Base-by-base conservation (phyloP, 1,284 basidiomycete genomes). In the Puccinia triticina region DNA sequence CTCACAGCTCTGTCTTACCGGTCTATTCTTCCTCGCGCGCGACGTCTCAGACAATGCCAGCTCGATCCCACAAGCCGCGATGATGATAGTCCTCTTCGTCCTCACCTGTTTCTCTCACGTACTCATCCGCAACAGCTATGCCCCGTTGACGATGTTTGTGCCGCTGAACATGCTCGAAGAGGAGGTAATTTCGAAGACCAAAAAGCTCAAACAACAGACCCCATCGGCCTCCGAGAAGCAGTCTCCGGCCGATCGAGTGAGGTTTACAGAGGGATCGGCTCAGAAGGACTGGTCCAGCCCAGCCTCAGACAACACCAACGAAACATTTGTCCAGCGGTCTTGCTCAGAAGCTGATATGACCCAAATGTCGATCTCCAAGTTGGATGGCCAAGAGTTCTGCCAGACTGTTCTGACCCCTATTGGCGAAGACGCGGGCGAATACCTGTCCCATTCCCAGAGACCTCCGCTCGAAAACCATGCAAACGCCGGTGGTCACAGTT, bases 1-100 rank as follows among this genome's bases (percentile, higher is more conserved):
- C 78, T 90, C 93, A 86, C 87, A 90, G 88, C 86, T 96, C 76
- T 95, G 93, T 86, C 88, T 97, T 26, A 53, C 78, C 32, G 66
- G 78, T 59, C 48, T 80, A 29, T 80, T 80, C 50, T 73, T 80
- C 37, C 69, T 80, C 12, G 78, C 78, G 26, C 66, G 69, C 23
- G 57, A 80, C 48, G 48, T 57, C 40, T 26, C 46, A 1, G 34
- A 40, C 29, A 40, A 73, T 23, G 66, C 78, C 11, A 80, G 78
- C 21, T 80, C 78, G 40, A 80, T 80, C 26, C 37, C 78, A 7
- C 34, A 80, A 34, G 78, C 69, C 23, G 64, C 61, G 8, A 48
- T 80, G 69, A 80, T 80, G 78, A 64, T 80, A 18, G 57, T 73
- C 10, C 64, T 80, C n/a, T 43, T 80, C 46, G 16, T 72, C 29